These are phyloP conservation scores for Sporopachydermia quercuum DNA, from an alignment of 805 yeast species.

Conservation along the genomic window DNA sequence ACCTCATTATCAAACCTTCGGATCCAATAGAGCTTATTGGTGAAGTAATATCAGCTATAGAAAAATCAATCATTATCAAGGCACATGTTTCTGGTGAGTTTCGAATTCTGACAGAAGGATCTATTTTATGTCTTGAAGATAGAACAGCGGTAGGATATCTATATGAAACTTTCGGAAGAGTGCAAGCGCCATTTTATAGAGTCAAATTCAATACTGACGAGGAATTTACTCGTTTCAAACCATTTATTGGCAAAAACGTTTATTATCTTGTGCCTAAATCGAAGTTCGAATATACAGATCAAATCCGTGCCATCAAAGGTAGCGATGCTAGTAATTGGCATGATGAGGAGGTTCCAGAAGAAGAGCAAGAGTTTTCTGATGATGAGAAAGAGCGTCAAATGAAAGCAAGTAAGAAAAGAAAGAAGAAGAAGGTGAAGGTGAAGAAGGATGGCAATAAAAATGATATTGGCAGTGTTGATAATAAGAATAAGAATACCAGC, in stretches of 20 bases:
- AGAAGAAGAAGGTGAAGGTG: slow-evolving; percentile 39
- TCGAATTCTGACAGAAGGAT: slow-evolving; percentile 65
- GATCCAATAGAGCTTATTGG: slow-evolving; percentile 69
- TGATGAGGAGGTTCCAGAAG: slow-evolving; percentile 88
- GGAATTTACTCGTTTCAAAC: slow-evolving; percentile 31
- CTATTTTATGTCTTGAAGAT: slow-evolving; percentile 66
- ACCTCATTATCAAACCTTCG: slow-evolving; percentile 37
- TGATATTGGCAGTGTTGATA: slow-evolving; percentile 7
- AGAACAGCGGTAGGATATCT: slow-evolving; percentile 58
- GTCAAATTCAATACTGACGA: slow-evolving; percentile 46
- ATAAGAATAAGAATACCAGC: slow-evolving; percentile 8
- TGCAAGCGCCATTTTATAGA: slow-evolving; percentile 69
- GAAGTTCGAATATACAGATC: slow-evolving; percentile 61
- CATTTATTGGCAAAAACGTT: slow-evolving; percentile 38
- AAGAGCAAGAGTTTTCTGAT: slow-evolving; percentile 90
- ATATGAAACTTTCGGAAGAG: slow-evolving; percentile 81
- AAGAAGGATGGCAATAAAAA: slow-evolving; percentile 17
- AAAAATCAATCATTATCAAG: slow-evolving; percentile 53
- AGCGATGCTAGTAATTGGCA: slow-evolving; percentile 90
- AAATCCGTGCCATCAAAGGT: slow-evolving; percentile 59
- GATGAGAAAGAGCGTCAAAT: slow-evolving; percentile 76
- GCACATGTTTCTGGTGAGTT: slow-evolving; percentile 74
- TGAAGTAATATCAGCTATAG: slow-evolving; percentile 49
- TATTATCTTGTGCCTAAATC: slow-evolving; percentile 73
- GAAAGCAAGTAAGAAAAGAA: slow-evolving; percentile 48